Evolutionary conservation across 106 monocot species (phyloP).

Genomic region (Dendrobium catenatum): DNA sequence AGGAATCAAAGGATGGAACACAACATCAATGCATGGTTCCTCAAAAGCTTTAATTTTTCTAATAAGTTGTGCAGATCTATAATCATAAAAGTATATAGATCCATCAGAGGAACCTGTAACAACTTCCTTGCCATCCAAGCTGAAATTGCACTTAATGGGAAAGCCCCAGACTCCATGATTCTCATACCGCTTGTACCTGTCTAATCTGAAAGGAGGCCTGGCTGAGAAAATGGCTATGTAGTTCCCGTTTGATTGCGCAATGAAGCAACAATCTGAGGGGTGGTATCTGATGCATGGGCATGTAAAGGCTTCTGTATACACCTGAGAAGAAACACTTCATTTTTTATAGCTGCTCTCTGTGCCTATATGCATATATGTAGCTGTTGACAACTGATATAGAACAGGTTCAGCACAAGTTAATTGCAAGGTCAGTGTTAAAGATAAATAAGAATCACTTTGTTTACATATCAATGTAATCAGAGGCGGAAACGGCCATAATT

Average conservation of each 20-base stretch:
- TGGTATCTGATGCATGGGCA: slow-evolving; percentile 88
- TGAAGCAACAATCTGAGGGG: slow-evolving; percentile 57
- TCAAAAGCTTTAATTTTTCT: slow-evolving; percentile 59
- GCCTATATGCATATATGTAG: too few species aligned
- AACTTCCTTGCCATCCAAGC: slow-evolving; percentile 54
- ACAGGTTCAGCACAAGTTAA: too few species aligned
- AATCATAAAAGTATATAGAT: slow-evolving; percentile 65
- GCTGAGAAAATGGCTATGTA: slow-evolving; percentile 85
- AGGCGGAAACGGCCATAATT: too few species aligned
- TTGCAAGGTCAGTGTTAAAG: too few species aligned
- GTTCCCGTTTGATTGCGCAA: slow-evolving; percentile 89
- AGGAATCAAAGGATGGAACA: slow-evolving; percentile 55
- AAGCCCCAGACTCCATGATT: slow-evolving; percentile 74
- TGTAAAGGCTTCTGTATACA: slow-evolving; percentile 76
- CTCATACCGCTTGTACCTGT: slow-evolving; percentile 71
- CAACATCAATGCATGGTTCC: slow-evolving; percentile 77
- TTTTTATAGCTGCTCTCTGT: too few species aligned
- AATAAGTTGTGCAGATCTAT: slow-evolving; percentile 38
- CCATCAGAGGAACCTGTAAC: slow-evolving; percentile 85
- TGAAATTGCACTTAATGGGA: slow-evolving; percentile 85
- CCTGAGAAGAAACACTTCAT: slow-evolving; percentile 21
- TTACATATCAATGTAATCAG: too few species aligned
- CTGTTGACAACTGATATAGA: too few species aligned
- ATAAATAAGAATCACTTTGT: too few species aligned
- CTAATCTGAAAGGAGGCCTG: slow-evolving; percentile 68